Conservation (phyloP, 352 stramenopile genomes). For the Blastocystis sp. region DNA sequence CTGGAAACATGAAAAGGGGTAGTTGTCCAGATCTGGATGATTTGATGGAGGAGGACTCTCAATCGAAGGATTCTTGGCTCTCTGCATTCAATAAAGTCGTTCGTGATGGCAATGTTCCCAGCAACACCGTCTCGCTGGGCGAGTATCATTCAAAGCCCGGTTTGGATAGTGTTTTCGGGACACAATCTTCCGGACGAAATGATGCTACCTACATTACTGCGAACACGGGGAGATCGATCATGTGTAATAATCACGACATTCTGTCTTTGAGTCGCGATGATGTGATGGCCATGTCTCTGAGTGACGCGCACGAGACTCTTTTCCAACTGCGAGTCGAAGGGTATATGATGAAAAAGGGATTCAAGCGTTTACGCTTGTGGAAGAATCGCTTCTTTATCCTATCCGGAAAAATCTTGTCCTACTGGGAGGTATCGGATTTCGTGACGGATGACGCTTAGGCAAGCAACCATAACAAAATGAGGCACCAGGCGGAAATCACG, state of each 20-base stretch:
- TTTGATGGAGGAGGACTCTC: not conserved
- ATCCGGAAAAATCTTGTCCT: slow-evolving; percentile 56
- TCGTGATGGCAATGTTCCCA: not conserved
- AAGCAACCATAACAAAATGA: slow-evolving; percentile 59
- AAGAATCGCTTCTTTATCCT: slow-evolving; percentile 66
- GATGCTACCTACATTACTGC: not conserved
- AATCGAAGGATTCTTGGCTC: slow-evolving; percentile 37
- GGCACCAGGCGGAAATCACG: slow-evolving; percentile 54
- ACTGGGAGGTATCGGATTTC: slow-evolving; percentile 22
- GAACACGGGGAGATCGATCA: slow-evolving; percentile 16
- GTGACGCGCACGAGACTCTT: slow-evolving; percentile 62
- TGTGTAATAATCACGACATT: slow-evolving; percentile 65
- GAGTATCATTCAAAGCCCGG: slow-evolving; percentile 20
- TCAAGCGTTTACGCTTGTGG: slow-evolving; percentile 62
- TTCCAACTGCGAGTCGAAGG: slow-evolving; percentile 64
- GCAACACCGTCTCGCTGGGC: slow-evolving; percentile 45
- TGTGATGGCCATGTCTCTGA: slow-evolving; percentile 56
- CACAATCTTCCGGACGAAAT: not conserved
- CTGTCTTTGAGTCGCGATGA: slow-evolving; percentile 38
- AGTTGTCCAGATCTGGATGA: slow-evolving; percentile 65
- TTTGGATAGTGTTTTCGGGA: slow-evolving; percentile 44
- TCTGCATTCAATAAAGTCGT: slow-evolving; percentile 62
- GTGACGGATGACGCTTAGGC: slow-evolving; percentile 2
- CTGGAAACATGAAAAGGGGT: slow-evolving; percentile 32
- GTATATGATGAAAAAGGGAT: slow-evolving; percentile 67